Evolutionary conservation across 345 rosid genomes (phyloP).

Genomic region (Eucalyptus globulus): DNA sequence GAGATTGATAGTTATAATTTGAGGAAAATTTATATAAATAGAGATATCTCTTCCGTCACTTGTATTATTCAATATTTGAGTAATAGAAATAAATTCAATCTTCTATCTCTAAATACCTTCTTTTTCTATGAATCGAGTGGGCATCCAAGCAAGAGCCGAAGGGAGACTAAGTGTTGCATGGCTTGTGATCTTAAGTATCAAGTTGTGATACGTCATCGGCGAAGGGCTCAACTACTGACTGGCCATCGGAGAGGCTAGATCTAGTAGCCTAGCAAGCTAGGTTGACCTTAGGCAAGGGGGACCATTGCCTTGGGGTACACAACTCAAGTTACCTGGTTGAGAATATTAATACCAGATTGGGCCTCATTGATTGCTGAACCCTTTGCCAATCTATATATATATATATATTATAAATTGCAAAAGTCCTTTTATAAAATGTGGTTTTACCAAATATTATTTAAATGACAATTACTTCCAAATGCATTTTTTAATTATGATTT

Average conservation of each 20-base stretch:
- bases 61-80: neutral
- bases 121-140: no score
- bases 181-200: neutral
- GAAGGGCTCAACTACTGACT: neutral
- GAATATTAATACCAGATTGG: fast-evolving
- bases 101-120: neutral
- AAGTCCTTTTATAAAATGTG: neutral
- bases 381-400: neutral
- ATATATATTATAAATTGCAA: neutral
- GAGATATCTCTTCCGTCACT: fast-evolving
- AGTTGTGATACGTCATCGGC: neutral
- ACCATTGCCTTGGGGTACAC: neutral
- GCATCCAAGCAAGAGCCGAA: neutral
- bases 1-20: neutral
- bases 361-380: fast-evolving
- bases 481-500: neutral
- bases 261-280: neutral
- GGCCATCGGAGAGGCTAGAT: neutral
- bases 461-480: neutral
- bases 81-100: neutral
- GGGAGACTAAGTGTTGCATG: neutral
- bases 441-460: neutral
- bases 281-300: neutral
- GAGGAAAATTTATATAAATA: neutral
- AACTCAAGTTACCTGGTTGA: neutral